Base-by-base conservation (phyloP, 2,329 filamentous ascomycete species). In the Trichoderma sp. region DNA sequence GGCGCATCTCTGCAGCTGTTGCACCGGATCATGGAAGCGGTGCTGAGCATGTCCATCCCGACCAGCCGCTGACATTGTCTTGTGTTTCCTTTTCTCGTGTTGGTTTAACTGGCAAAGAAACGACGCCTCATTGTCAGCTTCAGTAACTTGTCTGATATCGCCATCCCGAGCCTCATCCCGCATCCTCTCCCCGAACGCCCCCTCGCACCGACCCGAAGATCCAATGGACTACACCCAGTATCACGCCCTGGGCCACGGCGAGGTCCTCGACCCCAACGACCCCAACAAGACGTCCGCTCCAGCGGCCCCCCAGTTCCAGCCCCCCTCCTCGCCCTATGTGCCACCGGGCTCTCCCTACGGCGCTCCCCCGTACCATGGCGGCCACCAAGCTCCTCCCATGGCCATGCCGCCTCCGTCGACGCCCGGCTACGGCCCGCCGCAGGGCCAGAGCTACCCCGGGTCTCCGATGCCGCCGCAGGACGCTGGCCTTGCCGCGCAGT, bases 401-500 rank as follows among this genome's bases (percentile, higher is more conserved):
- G 73, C 75, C 61, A 67, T 69, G 51, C 72, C 75, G 44, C 72
- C 76, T 28, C 72, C 74, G 34, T 75, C 14, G 78, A 60, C 58
- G 14, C 44, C 58, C n/a, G 59, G 51, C 39, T 66, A 63, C 19
- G 75, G 72, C 28, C 73, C 74, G 54, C 73, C 71, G 41, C 76
- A 73, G 60, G 74, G 69, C 19, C 76, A 76, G 67, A 48, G 48
- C 57, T 68, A 68, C 66, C 74, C 72, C 57, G 67, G 68, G 10
- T 69, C 69, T 39, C 68, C 71, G 68, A 70, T 71, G 71, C 72
- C 75, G 24, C 74, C 75, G 63, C 78, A 78, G 65, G 83, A 86
- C 71, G 78, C 74, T 63, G 81, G 80, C 17, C 75, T 92, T 66
- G 83, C 88, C 54, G 84, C 87, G 63, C 92, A 96, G 77, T 90